Conservation (phyloP, 768 basidiomycete genomes). For the Suillus americanus region DNA sequence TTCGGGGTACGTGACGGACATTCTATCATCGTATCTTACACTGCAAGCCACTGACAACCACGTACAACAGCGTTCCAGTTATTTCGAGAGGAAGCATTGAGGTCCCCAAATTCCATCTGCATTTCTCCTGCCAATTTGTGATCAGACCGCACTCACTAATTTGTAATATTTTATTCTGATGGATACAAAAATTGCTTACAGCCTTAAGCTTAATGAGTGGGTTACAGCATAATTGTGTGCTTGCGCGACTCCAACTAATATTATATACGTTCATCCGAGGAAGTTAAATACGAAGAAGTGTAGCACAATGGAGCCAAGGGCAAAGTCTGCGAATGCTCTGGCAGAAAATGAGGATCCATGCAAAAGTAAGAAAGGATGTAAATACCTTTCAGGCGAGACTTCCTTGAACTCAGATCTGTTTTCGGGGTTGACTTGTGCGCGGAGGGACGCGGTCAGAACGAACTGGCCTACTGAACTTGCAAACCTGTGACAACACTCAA, state of each 20-base stretch:
- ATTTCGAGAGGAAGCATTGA: conserved; percentile 57
- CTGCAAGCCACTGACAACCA: conserved; percentile 7
- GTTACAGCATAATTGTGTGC: background rate
- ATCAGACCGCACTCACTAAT: conserved; percentile 1
- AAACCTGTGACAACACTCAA: conserved; percentile 54
- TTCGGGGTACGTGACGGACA: conserved; percentile 56
- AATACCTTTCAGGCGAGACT: conserved; percentile 91
- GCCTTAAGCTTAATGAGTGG: background rate
- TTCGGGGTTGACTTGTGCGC: conserved; percentile 88
- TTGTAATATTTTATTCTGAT: background rate
- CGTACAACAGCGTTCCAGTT: conserved; percentile 57
- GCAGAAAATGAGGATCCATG: conserved; percentile 1
- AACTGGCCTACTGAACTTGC: conserved; percentile 95
- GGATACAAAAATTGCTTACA: background rate
- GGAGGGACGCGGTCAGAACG: conserved; percentile 88
- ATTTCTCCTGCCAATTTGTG: conserved; percentile 3
- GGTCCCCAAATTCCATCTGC: background rate
- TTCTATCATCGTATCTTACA: conserved; percentile 1
- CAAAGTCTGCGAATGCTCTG: conserved; percentile 98
- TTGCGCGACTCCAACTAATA: conserved; percentile 2
- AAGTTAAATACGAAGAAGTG: conserved; percentile 99
- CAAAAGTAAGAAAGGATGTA: conserved; percentile 4
- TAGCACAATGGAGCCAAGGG: conserved; percentile 89
- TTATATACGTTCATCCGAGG: conserved; percentile 61
- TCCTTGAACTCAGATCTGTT: conserved; percentile 84